Evolutionary conservation across 768 basidiomycete genomes (phyloP).

Genomic region (Hygrophoropsis aurantiaca): DNA sequence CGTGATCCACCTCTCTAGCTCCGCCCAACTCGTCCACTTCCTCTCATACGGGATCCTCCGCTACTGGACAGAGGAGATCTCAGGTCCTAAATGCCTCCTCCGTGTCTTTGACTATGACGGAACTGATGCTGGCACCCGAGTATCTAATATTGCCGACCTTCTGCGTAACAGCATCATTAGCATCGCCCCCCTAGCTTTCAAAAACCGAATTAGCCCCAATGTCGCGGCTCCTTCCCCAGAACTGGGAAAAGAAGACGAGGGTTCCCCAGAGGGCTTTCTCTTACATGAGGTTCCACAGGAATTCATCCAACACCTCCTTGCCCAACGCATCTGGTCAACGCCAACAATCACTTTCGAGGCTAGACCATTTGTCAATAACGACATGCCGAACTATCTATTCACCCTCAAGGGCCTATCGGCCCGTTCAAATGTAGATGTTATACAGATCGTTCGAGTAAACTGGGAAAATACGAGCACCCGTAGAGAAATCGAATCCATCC

Average conservation of each 20-base stretch:
- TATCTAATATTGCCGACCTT: background rate
- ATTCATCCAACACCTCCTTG: background rate
- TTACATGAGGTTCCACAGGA: background rate
- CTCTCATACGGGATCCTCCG: background rate
- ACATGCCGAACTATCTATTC: background rate
- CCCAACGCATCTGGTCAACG: background rate
- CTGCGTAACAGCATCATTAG: background rate
- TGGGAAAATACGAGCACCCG: background rate
- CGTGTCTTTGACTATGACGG: background rate
- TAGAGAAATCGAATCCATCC: background rate
- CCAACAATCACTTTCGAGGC: background rate
- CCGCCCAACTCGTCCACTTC: background rate
- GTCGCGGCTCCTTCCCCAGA: background rate
- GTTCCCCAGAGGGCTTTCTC: background rate
- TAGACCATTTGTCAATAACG: background rate
- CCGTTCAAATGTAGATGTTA: fast-evolving
- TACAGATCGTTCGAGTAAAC: background rate
- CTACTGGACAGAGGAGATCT: background rate
- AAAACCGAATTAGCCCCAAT: background rate
- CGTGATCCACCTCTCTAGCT: background rate
- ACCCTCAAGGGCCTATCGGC: background rate
- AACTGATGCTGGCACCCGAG: background rate
- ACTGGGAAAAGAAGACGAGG: background rate
- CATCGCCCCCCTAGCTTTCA: background rate
- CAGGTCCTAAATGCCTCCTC: background rate